phyloP scores from a whole-genome alignment of 1,139 yeast genomes.

The Taphrina flavorubra region DNA sequence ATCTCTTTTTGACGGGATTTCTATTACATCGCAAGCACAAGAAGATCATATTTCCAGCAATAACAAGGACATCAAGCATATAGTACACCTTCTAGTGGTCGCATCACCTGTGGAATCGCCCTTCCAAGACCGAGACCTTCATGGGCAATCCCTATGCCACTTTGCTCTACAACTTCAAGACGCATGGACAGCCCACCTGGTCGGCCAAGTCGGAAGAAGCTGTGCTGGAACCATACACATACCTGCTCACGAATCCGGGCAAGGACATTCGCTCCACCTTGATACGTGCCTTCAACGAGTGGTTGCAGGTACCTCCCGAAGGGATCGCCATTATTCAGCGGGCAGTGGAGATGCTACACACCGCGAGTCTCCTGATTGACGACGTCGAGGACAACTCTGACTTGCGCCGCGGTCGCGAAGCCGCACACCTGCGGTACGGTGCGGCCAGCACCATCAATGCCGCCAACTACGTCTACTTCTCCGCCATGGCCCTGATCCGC shows the following conservation, averaged over 20 bases:
- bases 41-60: too few relatives aligned
- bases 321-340: constrained; percentile 54
- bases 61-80: too few relatives aligned
- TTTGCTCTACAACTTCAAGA: constrained; percentile 17
- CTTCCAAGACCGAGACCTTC: neutral
- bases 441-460: constrained; percentile 79
- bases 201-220: constrained; percentile 7
- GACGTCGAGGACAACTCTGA: constrained; percentile 83
- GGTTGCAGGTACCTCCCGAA: constrained; percentile 55
- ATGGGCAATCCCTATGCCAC: constrained; percentile 13
- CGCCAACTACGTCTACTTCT: constrained; percentile 80
- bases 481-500: constrained; percentile 56
- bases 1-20: too few relatives aligned
- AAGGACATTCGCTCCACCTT: constrained; percentile 61
- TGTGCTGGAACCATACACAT: constrained; percentile 61
- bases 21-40: too few relatives aligned
- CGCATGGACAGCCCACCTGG: constrained; percentile 20
- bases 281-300: constrained; percentile 59
- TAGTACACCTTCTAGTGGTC: too few relatives aligned
- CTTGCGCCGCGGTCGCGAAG: constrained; percentile 73
- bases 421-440: constrained; percentile 80
- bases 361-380: constrained; percentile 72
- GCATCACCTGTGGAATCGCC: too few relatives aligned
- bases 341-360: constrained; percentile 65
- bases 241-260: constrained; percentile 61